These are phyloP conservation scores for Podaxis sp. DNA, from an alignment of 768 basidiomycete genomes.

Conservation along the genomic window DNA sequence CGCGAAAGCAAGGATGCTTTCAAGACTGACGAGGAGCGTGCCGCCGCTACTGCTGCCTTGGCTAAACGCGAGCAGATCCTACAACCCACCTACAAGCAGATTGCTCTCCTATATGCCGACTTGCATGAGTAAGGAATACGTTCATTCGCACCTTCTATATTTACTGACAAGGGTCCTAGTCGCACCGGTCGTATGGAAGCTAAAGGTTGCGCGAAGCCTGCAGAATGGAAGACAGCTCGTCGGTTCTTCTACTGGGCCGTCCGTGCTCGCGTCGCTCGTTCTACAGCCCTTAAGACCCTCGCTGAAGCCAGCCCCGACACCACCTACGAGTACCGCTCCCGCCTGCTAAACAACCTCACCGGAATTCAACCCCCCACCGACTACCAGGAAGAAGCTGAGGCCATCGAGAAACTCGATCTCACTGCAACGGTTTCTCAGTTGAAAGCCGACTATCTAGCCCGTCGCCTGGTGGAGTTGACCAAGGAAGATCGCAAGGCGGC, in stretches of 20 bases:
- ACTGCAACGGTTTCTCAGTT: constrained; percentile 60
- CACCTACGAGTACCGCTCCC: constrained; percentile 62
- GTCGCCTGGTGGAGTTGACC: constrained; percentile 62
- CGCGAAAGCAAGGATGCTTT: constrained; percentile 72
- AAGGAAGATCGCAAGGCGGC: constrained; percentile 78
- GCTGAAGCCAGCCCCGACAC: constrained; percentile 72
- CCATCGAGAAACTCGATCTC: constrained; percentile 71
- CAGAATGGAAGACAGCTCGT: constrained; percentile 86
- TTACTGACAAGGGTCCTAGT: constrained; percentile 36
- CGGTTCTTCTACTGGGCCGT: constrained; percentile 94
- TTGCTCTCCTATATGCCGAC: constrained; percentile 93
- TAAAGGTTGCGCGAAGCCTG: constrained; percentile 88
- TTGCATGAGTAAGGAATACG: constrained; percentile 79
- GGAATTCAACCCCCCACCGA: constrained; percentile 50
- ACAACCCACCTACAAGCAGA: constrained; percentile 89
- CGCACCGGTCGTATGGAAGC: constrained; percentile 96
- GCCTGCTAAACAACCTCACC: constrained; percentile 62
- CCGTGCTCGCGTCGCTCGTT: constrained; percentile 76
- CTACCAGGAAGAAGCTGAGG: constrained; percentile 57
- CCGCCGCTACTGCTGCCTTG: constrained; percentile 65
- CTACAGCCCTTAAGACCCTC: constrained; percentile 59
- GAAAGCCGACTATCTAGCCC: constrained; percentile 66
- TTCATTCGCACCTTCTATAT: background rate
- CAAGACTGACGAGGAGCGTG: constrained; percentile 73
- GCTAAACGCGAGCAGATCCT: constrained; percentile 75